A percentile compares a stretch with the other conserved stretches of the same genome.
Conservation (phyloP, 1,284 basidiomycete species). For the Takashimella koratensis region DNA sequence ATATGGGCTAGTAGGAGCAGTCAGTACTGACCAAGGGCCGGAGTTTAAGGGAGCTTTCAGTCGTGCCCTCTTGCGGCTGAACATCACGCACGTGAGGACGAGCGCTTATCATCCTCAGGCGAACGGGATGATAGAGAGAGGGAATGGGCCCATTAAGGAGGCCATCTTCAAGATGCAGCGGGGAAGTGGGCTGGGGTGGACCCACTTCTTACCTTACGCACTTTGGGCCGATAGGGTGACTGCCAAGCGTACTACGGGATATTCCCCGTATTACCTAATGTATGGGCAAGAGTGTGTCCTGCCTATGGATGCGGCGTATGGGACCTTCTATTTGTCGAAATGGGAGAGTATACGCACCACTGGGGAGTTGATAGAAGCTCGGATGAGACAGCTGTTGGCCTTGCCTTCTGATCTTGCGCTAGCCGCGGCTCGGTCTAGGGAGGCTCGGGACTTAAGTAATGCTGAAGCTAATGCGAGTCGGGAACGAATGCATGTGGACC, state of each 20-base stretch:
- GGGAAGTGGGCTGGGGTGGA: neutral
- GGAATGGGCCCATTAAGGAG: constrained; percentile 8
- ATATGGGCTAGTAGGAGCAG: neutral
- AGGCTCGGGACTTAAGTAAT: neutral
- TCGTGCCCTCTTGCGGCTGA: neutral
- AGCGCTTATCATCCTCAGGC: constrained; percentile 1
- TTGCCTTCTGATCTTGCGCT: neutral
- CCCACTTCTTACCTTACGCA: neutral
- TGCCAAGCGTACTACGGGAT: constrained; percentile 1
- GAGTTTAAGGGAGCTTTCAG: constrained; percentile 1
- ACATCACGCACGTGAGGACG: neutral
- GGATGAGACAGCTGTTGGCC: neutral
- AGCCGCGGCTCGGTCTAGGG: neutral
- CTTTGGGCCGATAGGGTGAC: constrained; percentile 6
- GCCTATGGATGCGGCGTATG: constrained; percentile 3
- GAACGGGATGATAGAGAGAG: constrained; percentile 7
- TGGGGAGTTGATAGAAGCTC: neutral
- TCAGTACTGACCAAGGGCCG: neutral
- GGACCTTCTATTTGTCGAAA: neutral
- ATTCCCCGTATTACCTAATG: constrained; percentile 2
- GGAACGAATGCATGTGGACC: neutral
- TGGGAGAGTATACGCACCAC: neutral
- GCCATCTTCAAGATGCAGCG: constrained; percentile 5
- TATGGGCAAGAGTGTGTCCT: constrained; percentile 5
- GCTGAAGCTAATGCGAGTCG: neutral